Conservation (phyloP, 2,329 filamentous ascomycete genomes). For the Chrysoporthe austroafricana region DNA sequence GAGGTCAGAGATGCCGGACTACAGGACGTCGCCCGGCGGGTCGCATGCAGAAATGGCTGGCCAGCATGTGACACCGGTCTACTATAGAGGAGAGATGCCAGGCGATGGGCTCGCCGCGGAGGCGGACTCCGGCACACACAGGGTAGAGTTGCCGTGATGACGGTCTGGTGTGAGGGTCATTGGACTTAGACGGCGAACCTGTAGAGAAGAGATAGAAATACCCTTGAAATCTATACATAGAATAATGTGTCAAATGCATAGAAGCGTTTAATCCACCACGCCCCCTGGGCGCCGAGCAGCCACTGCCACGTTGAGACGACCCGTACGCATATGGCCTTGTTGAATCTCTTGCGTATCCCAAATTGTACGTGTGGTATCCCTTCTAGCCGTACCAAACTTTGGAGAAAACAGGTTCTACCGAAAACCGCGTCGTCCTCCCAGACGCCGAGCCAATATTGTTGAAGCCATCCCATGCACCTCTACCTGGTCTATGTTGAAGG, state of each 20-base stretch:
- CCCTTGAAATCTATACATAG: not conserved
- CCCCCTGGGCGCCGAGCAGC: not conserved
- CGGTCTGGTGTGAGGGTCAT: too few relatives aligned
- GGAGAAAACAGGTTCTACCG: not conserved
- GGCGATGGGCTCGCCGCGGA: not conserved
- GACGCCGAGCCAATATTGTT: not conserved
- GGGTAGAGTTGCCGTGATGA: not conserved
- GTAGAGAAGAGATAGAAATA: not conserved
- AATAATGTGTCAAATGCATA: not conserved
- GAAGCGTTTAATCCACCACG: not conserved
- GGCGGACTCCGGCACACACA: not conserved
- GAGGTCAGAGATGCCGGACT: not conserved
- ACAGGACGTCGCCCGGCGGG: not conserved
- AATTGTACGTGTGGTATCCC: too few relatives aligned
- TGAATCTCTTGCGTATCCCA: not conserved
- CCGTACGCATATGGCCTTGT: not conserved
- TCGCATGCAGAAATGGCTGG: not conserved
- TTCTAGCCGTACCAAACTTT: not conserved
- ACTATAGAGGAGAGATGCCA: constrained; percentile 1
- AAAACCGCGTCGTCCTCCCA: not conserved
- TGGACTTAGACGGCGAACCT: too few relatives aligned
- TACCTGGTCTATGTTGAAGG: constrained; percentile 17
- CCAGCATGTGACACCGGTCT: not conserved
- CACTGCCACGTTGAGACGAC: not conserved
- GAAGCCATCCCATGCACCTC: constrained; percentile 7